phyloP scores from a whole-genome alignment of 1,284 basidiomycete species.

The Ceratobasidium sp. region DNA sequence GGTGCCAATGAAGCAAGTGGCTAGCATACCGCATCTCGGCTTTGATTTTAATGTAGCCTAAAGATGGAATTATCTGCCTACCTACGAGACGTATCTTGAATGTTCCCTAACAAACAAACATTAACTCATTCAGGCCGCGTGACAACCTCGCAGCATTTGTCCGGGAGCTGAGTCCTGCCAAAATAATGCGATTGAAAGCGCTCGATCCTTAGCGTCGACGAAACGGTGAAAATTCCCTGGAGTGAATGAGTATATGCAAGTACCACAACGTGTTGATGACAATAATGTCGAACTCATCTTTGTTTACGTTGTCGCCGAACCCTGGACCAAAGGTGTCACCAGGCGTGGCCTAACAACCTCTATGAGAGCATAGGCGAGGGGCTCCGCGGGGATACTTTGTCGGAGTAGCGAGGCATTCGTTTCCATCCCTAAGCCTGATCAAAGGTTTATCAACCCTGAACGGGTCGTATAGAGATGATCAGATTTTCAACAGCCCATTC shows the following conservation, averaged over 20 bases:
- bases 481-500: too few species aligned
- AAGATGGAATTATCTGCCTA: too few species aligned
- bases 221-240: conserved; percentile 94
- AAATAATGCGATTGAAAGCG: conserved; percentile 96
- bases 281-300: conserved; percentile 42
- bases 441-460: too few species aligned
- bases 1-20: too few species aligned
- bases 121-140: too few species aligned
- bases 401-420: too few species aligned
- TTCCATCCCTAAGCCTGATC: too few species aligned
- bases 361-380: conserved; percentile 86
- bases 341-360: conserved; percentile 83
- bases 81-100: too few species aligned
- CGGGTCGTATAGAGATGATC: too few species aligned
- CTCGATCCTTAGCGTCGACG: conserved; percentile 93
- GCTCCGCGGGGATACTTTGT: conserved; percentile 15
- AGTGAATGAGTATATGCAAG: conserved; percentile 89
- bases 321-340: conserved; percentile 87
- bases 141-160: conserved; percentile 98
- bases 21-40: too few species aligned
- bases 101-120: too few species aligned
- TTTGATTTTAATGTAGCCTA: too few species aligned
- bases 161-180: conserved; percentile 97
- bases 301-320: conserved; percentile 66
- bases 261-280: conserved; percentile 48